Evolutionary conservation across 2,329 filamentous ascomycete species (phyloP).

Genomic region (Nannizzia gypsea): DNA sequence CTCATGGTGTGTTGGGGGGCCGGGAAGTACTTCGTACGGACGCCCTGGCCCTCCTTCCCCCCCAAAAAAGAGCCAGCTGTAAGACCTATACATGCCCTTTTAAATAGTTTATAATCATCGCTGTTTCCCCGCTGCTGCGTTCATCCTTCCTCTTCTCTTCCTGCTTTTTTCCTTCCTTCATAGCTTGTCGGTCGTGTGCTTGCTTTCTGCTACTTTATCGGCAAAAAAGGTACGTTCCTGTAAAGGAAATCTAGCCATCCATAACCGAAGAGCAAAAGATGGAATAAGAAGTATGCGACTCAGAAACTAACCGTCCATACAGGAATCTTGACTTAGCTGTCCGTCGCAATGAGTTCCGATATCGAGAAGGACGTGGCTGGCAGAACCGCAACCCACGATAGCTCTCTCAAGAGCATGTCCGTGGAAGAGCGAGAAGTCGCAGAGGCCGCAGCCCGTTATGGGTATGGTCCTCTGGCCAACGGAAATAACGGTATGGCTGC

Average conservation of each 20-base stretch:
- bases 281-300: too few relatives aligned
- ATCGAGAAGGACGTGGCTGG: slow-evolving; percentile 10
- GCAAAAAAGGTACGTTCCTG: not conserved
- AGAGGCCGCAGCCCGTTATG: slow-evolving; percentile 36
- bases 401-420: slow-evolving; percentile 24
- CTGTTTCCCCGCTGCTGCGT: not conserved
- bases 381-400: slow-evolving; percentile 24
- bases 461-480: slow-evolving; percentile 42
- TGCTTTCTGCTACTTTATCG: not conserved
- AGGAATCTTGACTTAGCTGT: not conserved
- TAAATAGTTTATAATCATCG: not conserved
- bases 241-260: not conserved
- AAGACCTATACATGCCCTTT: not conserved
- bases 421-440: slow-evolving; percentile 36
- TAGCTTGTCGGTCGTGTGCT: not conserved
- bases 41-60: not conserved
- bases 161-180: not conserved
- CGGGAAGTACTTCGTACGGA: not conserved
- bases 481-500: slow-evolving; percentile 42
- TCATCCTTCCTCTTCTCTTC: not conserved
- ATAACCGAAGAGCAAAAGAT: not conserved
- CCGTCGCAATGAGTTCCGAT: not conserved
- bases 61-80: not conserved
- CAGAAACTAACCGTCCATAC: not conserved
- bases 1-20: not conserved